Base-by-base conservation (phyloP, 2,329 filamentous ascomycete genomes). In the Sporothrix brunneoviolacea region DNA sequence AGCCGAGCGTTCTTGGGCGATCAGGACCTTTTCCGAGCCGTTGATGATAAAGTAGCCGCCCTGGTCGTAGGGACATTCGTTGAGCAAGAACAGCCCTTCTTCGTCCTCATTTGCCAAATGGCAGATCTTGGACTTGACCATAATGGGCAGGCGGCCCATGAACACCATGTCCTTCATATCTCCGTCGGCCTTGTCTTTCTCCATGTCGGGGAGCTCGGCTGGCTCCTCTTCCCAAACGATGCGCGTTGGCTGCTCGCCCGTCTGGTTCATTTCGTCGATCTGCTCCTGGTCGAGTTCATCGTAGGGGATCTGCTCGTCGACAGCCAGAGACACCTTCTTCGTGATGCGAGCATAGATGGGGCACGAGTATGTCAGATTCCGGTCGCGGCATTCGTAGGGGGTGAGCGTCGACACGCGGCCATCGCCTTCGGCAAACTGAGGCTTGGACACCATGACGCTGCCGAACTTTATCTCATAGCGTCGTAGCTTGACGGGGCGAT, bases 21-120 rank as follows among this genome's bases (percentile, higher is more conserved):
- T 98, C 59, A 98, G 73, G 19, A 98, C 93, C 76, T 98, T 98
- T 66, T 98, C 93, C 68, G 88, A 95, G 38, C 93, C 93, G 71
- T 98, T 98, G 76, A 98, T 98, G 61, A 98, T 89, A 64, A 98
- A 98, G 70, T 98, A 98, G 58, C 93, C 93, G 59, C 93, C 93
- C 64, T 96, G 93, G 63, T 98, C 93, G 67, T 96, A 98, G 1
- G 93, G 93, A 59, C 93, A 98, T 70, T 98, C 93, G 64, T 95
- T 95, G 68, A 94, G 84, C 41, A 87, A 77, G 65, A 95, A 97
- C 2, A 98, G 76, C 44, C 88, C 85, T 48, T 93, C 84, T 57
- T 97, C 91, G 43, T 82, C 80, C 64, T 94, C 81, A 58, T 86
- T 84, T 59, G 86, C 86, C 59, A 98, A 70, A 58, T 94, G 88